Evolutionary conservation across 1,284 basidiomycete species (phyloP).

Genomic region (Pseudozyma hubeiensis): DNA sequence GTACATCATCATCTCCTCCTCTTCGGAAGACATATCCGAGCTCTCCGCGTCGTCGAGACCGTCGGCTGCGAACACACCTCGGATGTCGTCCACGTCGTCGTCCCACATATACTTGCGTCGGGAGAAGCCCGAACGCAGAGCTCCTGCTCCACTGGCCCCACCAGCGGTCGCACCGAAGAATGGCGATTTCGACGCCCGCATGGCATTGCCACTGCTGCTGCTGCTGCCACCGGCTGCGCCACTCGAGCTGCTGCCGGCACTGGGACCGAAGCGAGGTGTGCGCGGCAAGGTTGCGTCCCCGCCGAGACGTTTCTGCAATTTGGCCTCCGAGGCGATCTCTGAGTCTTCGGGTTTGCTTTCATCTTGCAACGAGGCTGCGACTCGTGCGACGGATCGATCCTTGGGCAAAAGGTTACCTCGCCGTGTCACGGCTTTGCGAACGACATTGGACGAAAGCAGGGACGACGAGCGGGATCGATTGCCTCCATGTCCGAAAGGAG

Average conservation of each 20-base stretch:
- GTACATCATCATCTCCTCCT: slow-evolving; percentile 48
- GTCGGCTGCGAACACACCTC: slow-evolving; percentile 35
- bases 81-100: slow-evolving; percentile 50
- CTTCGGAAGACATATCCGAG: slow-evolving; percentile 30
- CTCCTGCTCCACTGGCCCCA: neutral
- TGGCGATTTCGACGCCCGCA: slow-evolving; percentile 24
- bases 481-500: slow-evolving; percentile 19
- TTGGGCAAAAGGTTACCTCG: slow-evolving; percentile 45
- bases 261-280: slow-evolving; percentile 34
- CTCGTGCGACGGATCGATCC: slow-evolving; percentile 56
- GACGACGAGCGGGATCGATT: slow-evolving; percentile 33
- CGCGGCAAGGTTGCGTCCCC: slow-evolving; percentile 45
- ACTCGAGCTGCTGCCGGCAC: neutral
- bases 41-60: slow-evolving; percentile 39
- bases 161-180: slow-evolving; percentile 21
- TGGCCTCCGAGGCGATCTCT: slow-evolving; percentile 65
- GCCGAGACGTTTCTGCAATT: slow-evolving; percentile 57
- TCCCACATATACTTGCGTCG: slow-evolving; percentile 50
- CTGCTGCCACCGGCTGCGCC: neutral
- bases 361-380: slow-evolving; percentile 61
- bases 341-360: slow-evolving; percentile 58
- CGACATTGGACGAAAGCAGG: slow-evolving; percentile 32
- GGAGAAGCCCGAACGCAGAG: slow-evolving; percentile 7
- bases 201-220: neutral
- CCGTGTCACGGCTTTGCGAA: slow-evolving; percentile 35